phyloP scores from a whole-genome alignment of 2,329 filamentous ascomycete species.

The Pseudocercospora vitis region DNA sequence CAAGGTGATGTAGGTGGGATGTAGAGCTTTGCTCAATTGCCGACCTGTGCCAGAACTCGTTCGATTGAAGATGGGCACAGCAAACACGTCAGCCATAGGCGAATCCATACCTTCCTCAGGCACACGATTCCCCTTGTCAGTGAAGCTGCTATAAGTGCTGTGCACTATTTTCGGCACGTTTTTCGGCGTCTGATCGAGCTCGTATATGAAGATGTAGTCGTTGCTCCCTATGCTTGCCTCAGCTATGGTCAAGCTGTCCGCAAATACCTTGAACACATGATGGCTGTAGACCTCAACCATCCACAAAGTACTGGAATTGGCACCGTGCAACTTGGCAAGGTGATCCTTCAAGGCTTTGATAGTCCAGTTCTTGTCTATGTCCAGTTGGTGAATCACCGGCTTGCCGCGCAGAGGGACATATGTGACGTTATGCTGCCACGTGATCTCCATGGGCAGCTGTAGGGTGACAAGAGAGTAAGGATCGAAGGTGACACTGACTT shows the following conservation, averaged over 20 bases:
- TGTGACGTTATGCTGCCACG: slow-evolving; percentile 72
- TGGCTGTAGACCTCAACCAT: slow-evolving; percentile 78
- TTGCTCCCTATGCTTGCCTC: slow-evolving; percentile 65
- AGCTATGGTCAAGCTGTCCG: slow-evolving; percentile 66
- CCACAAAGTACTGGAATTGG: slow-evolving; percentile 65
- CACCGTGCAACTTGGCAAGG: slow-evolving; percentile 55
- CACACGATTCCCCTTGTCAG: slow-evolving; percentile 47
- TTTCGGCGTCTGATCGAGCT: slow-evolving; percentile 75
- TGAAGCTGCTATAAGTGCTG: slow-evolving; percentile 51
- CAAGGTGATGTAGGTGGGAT: slow-evolving; percentile 67
- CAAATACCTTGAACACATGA: slow-evolving; percentile 84
- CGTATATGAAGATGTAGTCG: slow-evolving; percentile 70
- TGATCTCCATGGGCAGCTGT: slow-evolving; percentile 81
- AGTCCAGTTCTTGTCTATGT: slow-evolving; percentile 73
- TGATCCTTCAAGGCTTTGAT: slow-evolving; percentile 67
- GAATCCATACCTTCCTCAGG: slow-evolving; percentile 55
- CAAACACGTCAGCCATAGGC: slow-evolving; percentile 62
- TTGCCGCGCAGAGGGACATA: slow-evolving; percentile 74
- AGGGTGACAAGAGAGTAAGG: slow-evolving; percentile 94
- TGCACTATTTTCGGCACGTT: slow-evolving; percentile 63
- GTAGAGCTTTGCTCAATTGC: slow-evolving; percentile 41
- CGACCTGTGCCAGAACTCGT: slow-evolving; percentile 37
- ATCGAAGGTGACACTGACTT: slow-evolving; percentile 98
- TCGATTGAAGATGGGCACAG: slow-evolving; percentile 73
- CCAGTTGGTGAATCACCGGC: slow-evolving; percentile 72